These are phyloP conservation scores for Dendryphion nanum DNA, from an alignment of 2,329 filamentous ascomycete species.

Conservation along the genomic window DNA sequence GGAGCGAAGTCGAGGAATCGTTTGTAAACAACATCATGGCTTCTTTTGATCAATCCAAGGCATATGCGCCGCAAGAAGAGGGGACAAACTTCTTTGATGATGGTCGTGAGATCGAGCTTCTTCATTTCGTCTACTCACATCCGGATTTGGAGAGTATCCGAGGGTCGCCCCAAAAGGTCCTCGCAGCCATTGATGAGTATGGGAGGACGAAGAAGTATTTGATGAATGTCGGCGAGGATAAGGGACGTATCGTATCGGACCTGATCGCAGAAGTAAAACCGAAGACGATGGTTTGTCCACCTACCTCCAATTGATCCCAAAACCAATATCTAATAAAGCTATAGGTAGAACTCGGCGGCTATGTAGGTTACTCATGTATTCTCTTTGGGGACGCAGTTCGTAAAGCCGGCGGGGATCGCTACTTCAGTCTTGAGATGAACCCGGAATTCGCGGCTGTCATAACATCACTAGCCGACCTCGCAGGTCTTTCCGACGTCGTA, in stretches of 20 bases:
- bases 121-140: conserved; percentile 66
- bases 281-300: conserved; percentile 55
- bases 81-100: conserved; percentile 57
- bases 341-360: conserved; percentile 73
- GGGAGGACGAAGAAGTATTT: conserved; percentile 65
- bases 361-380: conserved; percentile 78
- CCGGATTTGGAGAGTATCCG: conserved; percentile 62
- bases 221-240: conserved; percentile 77
- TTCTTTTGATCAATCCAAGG: conserved; percentile 43
- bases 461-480: conserved; percentile 67
- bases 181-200: conserved; percentile 71
- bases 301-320: background rate
- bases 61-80: conserved; percentile 48
- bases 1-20: no score
- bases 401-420: conserved; percentile 61
- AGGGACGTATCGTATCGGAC: conserved; percentile 68
- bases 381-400: conserved; percentile 68
- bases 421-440: conserved; percentile 71
- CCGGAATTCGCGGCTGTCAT: conserved; percentile 73
- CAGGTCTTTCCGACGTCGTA: conserved; percentile 69
- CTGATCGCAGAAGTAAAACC: conserved; percentile 68
- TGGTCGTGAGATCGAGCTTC: conserved; percentile 70
- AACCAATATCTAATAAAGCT: conserved; percentile 2
- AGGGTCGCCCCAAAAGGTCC: conserved; percentile 61
- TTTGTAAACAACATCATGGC: conserved; percentile 31